Evolutionary conservation across 2,329 filamentous ascomycete species (phyloP).

Genomic region (Alternaria longipes): DNA sequence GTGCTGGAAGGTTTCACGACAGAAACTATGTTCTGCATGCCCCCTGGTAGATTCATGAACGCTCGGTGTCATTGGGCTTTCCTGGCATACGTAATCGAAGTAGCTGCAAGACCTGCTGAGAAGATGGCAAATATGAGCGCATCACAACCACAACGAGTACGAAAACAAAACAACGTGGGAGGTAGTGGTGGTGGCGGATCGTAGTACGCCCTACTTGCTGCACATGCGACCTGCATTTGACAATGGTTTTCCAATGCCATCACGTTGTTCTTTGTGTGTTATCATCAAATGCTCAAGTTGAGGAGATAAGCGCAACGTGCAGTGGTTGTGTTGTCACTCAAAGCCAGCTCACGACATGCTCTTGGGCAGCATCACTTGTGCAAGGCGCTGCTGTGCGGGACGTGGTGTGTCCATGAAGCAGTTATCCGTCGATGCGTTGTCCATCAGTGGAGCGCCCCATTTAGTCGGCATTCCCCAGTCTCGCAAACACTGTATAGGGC

Average conservation of each 20-base stretch:
- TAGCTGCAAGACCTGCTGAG: conserved; percentile 6
- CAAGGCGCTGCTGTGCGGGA: conserved; percentile 30
- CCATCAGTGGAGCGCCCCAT: conserved; percentile 7
- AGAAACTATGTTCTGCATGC: conserved; percentile 20
- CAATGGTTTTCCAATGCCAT: not conserved
- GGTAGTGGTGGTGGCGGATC: conserved; percentile 26
- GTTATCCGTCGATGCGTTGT: conserved; percentile 29
- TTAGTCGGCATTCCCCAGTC: not conserved
- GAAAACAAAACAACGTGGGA: not conserved
- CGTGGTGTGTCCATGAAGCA: conserved; percentile 26
- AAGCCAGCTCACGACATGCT: conserved; percentile 17
- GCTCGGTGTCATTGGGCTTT: conserved; percentile 12
- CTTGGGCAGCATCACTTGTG: conserved; percentile 27
- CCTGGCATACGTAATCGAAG: conserved; percentile 16
- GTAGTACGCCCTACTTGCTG: conserved; percentile 15
- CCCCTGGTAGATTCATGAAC: conserved; percentile 17
- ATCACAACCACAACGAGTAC: conserved; percentile 1
- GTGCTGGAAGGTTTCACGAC: conserved; percentile 20
- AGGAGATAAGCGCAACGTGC: conserved; percentile 39
- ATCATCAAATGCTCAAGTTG: not conserved
- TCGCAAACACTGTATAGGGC: not conserved
- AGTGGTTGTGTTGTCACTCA: conserved; percentile 17
- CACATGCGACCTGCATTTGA: conserved; percentile 9
- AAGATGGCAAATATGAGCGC: conserved; percentile 4
- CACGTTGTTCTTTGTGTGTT: not conserved